Percentiles rank a stretch among this genome's conserved stretches.
Evolutionary conservation across 2,329 filamentous ascomycete genomes (phyloP).

Genomic region (Trichophyton simii): DNA sequence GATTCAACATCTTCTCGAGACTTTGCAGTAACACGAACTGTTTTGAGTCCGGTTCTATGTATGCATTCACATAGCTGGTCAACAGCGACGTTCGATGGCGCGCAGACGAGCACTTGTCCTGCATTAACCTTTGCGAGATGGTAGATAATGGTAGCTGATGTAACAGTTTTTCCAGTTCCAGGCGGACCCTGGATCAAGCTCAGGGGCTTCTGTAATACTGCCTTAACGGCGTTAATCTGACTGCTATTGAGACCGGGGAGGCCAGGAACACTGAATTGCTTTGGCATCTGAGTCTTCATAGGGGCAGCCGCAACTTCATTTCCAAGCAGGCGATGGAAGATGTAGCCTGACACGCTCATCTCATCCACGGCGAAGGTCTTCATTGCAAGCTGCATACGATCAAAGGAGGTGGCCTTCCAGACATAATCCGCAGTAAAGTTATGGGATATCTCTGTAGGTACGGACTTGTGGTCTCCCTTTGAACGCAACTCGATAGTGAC

Average conservation of each 20-base stretch:
- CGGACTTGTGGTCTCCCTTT: slow-evolving; percentile 88
- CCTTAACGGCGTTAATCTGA: slow-evolving; percentile 93
- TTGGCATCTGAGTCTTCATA: slow-evolving; percentile 89
- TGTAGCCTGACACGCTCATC: slow-evolving; percentile 96
- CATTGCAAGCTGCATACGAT: slow-evolving; percentile 98
- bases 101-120: slow-evolving; percentile 89
- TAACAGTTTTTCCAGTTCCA: slow-evolving; percentile 96
- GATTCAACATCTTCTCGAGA: slow-evolving; percentile 97
- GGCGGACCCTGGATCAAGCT: slow-evolving; percentile 95
- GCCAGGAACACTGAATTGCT: slow-evolving; percentile 91
- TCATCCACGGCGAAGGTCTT: slow-evolving; percentile 97
- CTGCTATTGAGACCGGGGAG: slow-evolving; percentile 90
- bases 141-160: slow-evolving; percentile 96
- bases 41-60: slow-evolving; percentile 86
- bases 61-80: slow-evolving; percentile 97
- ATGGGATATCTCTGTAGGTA: slow-evolving; percentile 90
- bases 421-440: slow-evolving; percentile 99
- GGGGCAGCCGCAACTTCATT: slow-evolving; percentile 89
- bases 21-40: slow-evolving; percentile 95
- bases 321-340: slow-evolving; percentile 91
- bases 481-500: slow-evolving; percentile 90
- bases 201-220: slow-evolving; percentile 81
- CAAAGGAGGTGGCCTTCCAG: slow-evolving; percentile 98
- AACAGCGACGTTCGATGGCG: slow-evolving; percentile 94
- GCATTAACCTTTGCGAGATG: slow-evolving; percentile 91